Conservation (phyloP, 2,329 filamentous ascomycete genomes). For the Hypoxylon sp. region DNA sequence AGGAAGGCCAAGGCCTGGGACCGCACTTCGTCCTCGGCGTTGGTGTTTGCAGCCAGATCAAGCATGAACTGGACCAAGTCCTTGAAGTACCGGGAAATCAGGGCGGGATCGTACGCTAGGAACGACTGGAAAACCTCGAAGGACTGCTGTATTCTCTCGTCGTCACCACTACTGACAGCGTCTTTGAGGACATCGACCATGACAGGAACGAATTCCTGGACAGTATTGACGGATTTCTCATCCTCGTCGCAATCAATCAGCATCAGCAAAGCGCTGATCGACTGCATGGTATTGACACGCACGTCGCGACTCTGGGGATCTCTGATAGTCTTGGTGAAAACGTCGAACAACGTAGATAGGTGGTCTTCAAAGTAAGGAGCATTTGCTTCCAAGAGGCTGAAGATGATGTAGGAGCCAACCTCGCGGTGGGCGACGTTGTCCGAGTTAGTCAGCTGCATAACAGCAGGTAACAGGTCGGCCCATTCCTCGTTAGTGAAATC, state of each 20-base stretch:
- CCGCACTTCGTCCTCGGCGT: constrained; percentile 86
- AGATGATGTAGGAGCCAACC: constrained; percentile 93
- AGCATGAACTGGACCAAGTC: constrained; percentile 96
- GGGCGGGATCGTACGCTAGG: constrained; percentile 87
- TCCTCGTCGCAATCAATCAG: constrained; percentile 91
- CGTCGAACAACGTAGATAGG: constrained; percentile 81
- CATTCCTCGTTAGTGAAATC: constrained; percentile 91
- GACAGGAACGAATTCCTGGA: constrained; percentile 84
- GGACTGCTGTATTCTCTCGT: constrained; percentile 88
- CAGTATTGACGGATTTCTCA: constrained; percentile 76
- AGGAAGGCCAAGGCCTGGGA: constrained; percentile 94
- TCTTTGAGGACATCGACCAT: constrained; percentile 94
- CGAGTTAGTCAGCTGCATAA: constrained; percentile 84
- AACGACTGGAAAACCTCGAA: constrained; percentile 99
- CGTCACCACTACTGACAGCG: constrained; percentile 82
- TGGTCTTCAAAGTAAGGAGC: constrained; percentile 88
- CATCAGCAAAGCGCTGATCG: constrained; percentile 88
- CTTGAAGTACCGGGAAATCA: constrained; percentile 87
- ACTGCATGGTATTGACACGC: constrained; percentile 93
- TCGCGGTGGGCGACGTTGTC: constrained; percentile 84
- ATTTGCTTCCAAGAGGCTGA: constrained; percentile 89
- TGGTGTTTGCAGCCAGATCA: constrained; percentile 81
- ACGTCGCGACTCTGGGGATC: constrained; percentile 94
- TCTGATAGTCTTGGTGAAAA: constrained; percentile 89
- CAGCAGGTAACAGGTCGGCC: constrained; percentile 82